Evolutionary conservation across 2,329 filamentous ascomycete genomes (phyloP), one percentile per base, ranked within the genome.

Genomic region (Talaromyces sp.): DNA sequence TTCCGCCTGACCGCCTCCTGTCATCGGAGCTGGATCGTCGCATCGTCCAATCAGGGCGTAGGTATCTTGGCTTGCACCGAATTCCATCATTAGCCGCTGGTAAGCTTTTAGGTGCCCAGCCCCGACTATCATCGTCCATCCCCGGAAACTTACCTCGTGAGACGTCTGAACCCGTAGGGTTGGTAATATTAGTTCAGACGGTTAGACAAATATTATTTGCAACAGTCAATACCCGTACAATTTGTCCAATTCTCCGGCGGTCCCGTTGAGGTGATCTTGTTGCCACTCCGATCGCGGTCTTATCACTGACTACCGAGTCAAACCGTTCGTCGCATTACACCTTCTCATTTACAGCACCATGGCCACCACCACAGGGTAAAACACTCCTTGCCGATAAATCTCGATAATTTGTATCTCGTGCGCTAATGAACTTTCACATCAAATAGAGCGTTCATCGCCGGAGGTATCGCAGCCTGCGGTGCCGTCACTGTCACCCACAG

Each of bases 401-500:
- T n/a, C n/a, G n/a, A n/a, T n/a, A n/a, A n/a, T n/a, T n/a, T n/a
- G n/a, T 37, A 33, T 20, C 9, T 20, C 41, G n/a, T 55, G 36
- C n/a, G 50, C 60, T 63, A 40, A 63, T 40, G 9, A 14, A 9
- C 2, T 29, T 13, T 41, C n/a, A 22, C 33, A 41, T 49, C 44
- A 13, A 42, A 48, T 48, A 85, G 92, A 63, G 90, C 91, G 57
- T 99, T 99, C 80, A 86, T 97, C 67, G 93, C 94, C 52, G 94
- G 94, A 71, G 94, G 94, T 71, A 89, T 99, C 70, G 94, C 94
- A 70, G 94, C 94, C 61, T 97, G 93, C 77, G 94, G 94, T 70
- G 94, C 94, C 61, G 94, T 99, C 52, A 97, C 93, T 36, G 92
- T 95, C 61, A 97, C 94, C 46, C 94, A 99, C 76, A 92, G 92